phyloP scores from a whole-genome alignment of 192 early-diverging fungal species.

The Pilobolus umbonatus region DNA sequence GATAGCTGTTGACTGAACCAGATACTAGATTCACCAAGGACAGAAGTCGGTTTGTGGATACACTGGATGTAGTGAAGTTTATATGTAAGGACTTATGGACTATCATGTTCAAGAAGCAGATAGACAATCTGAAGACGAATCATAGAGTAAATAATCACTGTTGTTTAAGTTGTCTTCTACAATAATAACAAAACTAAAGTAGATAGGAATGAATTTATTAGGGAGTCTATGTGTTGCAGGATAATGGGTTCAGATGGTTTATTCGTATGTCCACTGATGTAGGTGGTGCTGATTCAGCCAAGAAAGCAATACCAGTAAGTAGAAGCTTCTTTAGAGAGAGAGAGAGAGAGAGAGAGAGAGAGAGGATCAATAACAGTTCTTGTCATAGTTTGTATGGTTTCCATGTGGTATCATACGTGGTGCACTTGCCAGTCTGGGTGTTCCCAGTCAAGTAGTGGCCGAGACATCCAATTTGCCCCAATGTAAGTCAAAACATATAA shows the following conservation, averaged over 20 bases:
- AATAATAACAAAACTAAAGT: not conserved
- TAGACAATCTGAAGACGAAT: conserved; percentile 99
- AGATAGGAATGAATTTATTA: conserved; percentile 20
- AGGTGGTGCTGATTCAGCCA: conserved; percentile 70
- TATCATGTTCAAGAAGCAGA: conserved; percentile 91
- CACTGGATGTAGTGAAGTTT: conserved; percentile 96
- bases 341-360: not conserved
- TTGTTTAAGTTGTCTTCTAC: not conserved
- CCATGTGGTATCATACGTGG: conserved; percentile 97
- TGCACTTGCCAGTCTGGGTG: conserved; percentile 85
- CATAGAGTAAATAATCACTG: conserved; percentile 61
- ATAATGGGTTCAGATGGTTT: conserved; percentile 97
- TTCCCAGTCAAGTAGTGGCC: conserved; percentile 78
- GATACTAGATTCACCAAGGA: conserved; percentile 71
- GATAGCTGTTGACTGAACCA: not conserved
- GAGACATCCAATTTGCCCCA: conserved; percentile 81
- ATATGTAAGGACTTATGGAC: conserved; percentile 99
- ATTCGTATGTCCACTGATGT: conserved; percentile 83
- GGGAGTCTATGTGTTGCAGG: conserved; percentile 97
- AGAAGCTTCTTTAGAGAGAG: not conserved
- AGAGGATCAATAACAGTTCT: not conserved
- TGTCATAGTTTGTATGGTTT: conserved; percentile 79
- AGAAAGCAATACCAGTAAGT: conserved; percentile 70
- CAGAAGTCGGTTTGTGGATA: conserved; percentile 85
- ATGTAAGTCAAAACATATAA: conserved; percentile 43